phyloP scores from a whole-genome alignment of 306 rosid genomes.

The Styphnolobium japonicum region DNA sequence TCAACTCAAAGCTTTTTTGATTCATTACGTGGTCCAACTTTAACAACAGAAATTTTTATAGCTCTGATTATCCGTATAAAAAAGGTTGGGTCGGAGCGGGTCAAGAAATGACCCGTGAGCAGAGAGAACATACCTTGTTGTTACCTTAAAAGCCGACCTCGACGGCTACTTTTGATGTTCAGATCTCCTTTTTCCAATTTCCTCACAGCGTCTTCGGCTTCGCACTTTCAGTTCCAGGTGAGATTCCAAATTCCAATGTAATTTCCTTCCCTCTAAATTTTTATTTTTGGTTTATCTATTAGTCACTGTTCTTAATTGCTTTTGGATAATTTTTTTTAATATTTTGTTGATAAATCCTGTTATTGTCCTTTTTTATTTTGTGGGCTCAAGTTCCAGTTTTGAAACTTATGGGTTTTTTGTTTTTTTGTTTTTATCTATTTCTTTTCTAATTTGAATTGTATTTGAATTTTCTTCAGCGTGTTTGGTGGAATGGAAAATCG shows the following conservation, averaged over 20 bases:
- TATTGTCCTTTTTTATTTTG: background rate
- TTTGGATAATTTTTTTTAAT: background rate
- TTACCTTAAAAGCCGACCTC: background rate
- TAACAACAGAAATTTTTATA: no score
- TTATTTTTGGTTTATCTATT: background rate
- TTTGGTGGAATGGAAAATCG: background rate
- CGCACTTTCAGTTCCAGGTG: slow-evolving; percentile 24
- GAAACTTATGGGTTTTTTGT: background rate
- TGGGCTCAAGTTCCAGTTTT: background rate
- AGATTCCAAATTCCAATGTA: slow-evolving; percentile 20
- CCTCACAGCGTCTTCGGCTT: background rate
- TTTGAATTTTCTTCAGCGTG: background rate
- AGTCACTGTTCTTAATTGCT: background rate
- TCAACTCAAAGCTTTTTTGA: no score
- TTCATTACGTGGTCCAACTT: no score
- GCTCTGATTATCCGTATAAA: background rate
- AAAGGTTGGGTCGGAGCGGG: background rate
- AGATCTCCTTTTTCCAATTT: slow-evolving; percentile 29
- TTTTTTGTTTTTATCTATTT: no score
- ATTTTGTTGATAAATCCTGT: background rate
- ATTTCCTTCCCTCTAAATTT: no score
- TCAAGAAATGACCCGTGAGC: background rate
- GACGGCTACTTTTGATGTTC: slow-evolving; percentile 28
- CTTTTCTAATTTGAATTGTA: background rate
- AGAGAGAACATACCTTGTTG: background rate